Evolutionary conservation across 495 filamentous ascomycete genomes (phyloP).

Genomic region (Neurospora discreta): DNA sequence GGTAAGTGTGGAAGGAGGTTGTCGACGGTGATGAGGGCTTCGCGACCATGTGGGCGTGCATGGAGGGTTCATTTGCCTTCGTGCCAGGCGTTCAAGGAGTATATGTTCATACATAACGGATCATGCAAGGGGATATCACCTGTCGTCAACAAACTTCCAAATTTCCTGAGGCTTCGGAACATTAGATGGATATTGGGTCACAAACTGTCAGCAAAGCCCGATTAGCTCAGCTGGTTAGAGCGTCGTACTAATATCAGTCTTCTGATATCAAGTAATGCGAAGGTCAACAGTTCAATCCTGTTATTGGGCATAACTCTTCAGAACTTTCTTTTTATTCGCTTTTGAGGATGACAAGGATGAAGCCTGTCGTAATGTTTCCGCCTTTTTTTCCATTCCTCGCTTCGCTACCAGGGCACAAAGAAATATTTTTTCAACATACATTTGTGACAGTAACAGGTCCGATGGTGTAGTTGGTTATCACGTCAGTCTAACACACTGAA

Average conservation of each 20-base stretch:
- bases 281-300: background rate
- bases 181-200: background rate
- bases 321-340: background rate
- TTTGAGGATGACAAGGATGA: background rate
- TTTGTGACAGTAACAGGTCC: background rate
- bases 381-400: background rate
- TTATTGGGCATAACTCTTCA: background rate
- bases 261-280: too few relatives aligned
- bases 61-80: background rate
- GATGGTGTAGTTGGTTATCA: background rate
- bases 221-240: background rate
- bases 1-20: background rate
- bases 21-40: background rate
- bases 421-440: rapidly evolving
- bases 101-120: background rate
- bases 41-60: background rate
- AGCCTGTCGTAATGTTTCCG: background rate
- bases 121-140: background rate
- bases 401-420: background rate
- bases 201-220: background rate
- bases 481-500: background rate
- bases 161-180: background rate
- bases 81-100: background rate
- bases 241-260: too few relatives aligned
- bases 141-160: background rate